These are phyloP conservation scores for Gaeumannomyces sp. DNA, from an alignment of 2,329 filamentous ascomycete species.

Conservation along the genomic window DNA sequence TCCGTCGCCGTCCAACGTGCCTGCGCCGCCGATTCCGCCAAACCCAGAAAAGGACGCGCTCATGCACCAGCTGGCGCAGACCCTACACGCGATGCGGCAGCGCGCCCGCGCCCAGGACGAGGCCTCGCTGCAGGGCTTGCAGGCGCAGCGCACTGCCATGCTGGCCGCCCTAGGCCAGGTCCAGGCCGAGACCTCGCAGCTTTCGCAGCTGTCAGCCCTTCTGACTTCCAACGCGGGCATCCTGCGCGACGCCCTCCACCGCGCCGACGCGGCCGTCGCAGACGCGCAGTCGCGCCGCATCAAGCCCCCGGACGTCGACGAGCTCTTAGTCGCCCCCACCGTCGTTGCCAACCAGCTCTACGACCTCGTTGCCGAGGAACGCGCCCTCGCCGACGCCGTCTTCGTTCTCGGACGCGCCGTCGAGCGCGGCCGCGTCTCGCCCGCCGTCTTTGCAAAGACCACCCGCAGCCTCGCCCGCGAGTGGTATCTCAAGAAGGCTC, in stretches of 20 bases:
- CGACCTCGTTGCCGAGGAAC: constrained; percentile 79
- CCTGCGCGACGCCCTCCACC: constrained; percentile 67
- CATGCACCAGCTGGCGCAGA: constrained; percentile 66
- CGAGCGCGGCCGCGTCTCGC: constrained; percentile 63
- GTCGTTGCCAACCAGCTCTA: constrained; percentile 93
- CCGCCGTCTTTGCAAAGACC: constrained; percentile 72
- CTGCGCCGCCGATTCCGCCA: constrained; percentile 78
- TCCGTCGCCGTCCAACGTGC: constrained; percentile 29
- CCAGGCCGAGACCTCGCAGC: constrained; percentile 64
- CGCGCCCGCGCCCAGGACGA: constrained; percentile 65
- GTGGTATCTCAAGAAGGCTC: constrained; percentile 77
- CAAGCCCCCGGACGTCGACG: constrained; percentile 66
- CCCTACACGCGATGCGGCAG: constrained; percentile 63
- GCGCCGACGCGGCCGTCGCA: constrained; percentile 54
- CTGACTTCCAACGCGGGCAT: constrained; percentile 73
- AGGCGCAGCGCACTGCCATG: constrained; percentile 75
- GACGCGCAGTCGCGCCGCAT: background rate
- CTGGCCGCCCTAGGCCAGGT: constrained; percentile 61
- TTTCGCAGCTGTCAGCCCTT: constrained; percentile 64
- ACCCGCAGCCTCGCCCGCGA: constrained; percentile 70
- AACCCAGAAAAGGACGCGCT: constrained; percentile 94
- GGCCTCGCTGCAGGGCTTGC: constrained; percentile 66
- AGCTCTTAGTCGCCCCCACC: constrained; percentile 86
- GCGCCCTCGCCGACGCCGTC: constrained; percentile 77
- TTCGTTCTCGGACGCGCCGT: constrained; percentile 73